A percentile compares a stretch with the other conserved stretches of the same genome.
Evolutionary conservation across 164 flowering plant species (phyloP).

Genomic region (Cinnamomum chago): DNA sequence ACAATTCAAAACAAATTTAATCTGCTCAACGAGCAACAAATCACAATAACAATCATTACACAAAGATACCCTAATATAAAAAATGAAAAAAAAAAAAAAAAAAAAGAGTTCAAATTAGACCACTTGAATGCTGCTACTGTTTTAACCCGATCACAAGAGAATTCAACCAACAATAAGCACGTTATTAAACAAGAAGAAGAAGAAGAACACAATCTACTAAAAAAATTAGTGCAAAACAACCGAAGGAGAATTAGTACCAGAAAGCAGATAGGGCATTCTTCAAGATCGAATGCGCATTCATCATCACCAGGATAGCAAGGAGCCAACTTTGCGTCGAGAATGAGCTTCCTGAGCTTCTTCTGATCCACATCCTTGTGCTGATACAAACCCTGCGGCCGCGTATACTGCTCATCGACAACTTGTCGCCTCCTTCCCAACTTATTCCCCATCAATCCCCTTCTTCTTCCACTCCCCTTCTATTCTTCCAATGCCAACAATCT

Average conservation of each 20-base stretch:
- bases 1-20: too few relatives aligned
- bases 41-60: background rate
- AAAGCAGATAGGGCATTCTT: constrained; percentile 98
- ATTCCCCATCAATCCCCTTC: constrained; percentile 65
- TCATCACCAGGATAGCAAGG: constrained; percentile 96
- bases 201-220: background rate
- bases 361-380: constrained; percentile 82
- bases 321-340: constrained; percentile 88
- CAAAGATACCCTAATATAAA: background rate
- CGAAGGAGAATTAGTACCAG: constrained; percentile 41
- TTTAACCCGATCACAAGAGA: background rate
- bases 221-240: background rate
- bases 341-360: constrained; percentile 92
- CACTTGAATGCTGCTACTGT: background rate
- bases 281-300: constrained; percentile 55
- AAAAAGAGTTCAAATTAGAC: background rate
- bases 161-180: background rate
- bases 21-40: background rate
- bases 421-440: constrained; percentile 76
- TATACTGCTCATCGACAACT: constrained; percentile 87
- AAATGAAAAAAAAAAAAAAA: background rate
- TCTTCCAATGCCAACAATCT: background rate
- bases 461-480: constrained; percentile 43
- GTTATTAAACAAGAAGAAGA: background rate
- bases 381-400: constrained; percentile 88